Conservation (phyloP, 73 alveolate genomes). For the Blepharisma japonicum region DNA sequence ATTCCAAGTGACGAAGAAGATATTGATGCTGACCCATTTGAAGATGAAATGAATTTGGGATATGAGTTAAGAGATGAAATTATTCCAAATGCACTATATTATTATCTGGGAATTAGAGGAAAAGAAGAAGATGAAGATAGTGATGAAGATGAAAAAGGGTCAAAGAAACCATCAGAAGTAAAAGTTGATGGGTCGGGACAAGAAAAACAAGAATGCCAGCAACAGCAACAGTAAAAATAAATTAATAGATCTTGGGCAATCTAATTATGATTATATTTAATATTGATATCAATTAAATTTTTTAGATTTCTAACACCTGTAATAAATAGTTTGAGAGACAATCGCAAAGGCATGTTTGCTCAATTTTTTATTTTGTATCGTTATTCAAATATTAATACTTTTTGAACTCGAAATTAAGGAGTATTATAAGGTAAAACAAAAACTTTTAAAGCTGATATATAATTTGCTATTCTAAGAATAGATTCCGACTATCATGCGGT, state of each 20-base stretch:
- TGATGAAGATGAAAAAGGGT: background rate
- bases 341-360: no score
- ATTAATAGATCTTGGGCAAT: background rate
- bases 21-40: background rate
- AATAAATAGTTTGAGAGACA: no score
- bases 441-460: no score
- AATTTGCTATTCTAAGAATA: no score
- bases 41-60: background rate
- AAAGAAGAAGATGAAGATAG: background rate
- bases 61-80: constrained; percentile 27
- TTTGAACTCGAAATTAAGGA: no score
- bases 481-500: no score
- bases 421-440: no score
- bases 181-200: constrained; percentile 29
- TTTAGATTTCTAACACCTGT: no score
- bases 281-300: no score
- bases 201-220: background rate
- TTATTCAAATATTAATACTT: no score
- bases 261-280: no score
- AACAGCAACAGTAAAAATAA: background rate
- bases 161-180: background rate
- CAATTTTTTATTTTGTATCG: no score
- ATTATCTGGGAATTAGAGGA: constrained; percentile 12
- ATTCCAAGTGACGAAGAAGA: background rate
- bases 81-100: constrained; percentile 22